Conservation (phyloP, 176 grass and related monocot genomes). For the Lolium perenne region DNA sequence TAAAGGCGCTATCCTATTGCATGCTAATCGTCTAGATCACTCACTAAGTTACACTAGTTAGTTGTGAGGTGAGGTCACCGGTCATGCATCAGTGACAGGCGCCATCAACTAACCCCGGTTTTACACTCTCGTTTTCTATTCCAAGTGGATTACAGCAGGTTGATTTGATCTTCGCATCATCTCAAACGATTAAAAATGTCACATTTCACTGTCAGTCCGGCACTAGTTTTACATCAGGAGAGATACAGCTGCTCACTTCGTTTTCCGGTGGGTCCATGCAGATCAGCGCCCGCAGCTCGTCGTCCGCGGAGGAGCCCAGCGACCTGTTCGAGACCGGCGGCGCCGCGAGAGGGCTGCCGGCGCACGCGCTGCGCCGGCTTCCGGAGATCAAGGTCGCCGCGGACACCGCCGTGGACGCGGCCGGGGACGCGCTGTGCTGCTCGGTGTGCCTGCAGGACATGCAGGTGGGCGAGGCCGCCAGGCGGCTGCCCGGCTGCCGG, state of each 20-base stretch:
- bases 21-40: slow-evolving; percentile 30
- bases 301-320: slow-evolving; percentile 69
- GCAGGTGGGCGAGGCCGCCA: slow-evolving; percentile 55
- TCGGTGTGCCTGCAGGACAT: slow-evolving; percentile 95
- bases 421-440: slow-evolving; percentile 72
- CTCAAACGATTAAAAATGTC: neutral
- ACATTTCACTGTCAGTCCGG: neutral
- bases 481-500: slow-evolving; percentile 60
- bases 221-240: neutral
- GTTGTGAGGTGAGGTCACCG: slow-evolving; percentile 32
- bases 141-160: neutral
- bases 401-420: slow-evolving; percentile 49
- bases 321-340: slow-evolving; percentile 79
- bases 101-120: slow-evolving; percentile 27
- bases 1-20: slow-evolving; percentile 7
- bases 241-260: neutral
- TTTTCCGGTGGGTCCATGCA: slow-evolving; percentile 3
- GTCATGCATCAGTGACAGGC: slow-evolving; percentile 8
- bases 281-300: slow-evolving; percentile 84
- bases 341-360: slow-evolving; percentile 47
- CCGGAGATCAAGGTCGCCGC: slow-evolving; percentile 56
- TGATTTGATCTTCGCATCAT: neutral
- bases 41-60: neutral
- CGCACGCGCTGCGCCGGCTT: slow-evolving; percentile 52
- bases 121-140: neutral